Percentiles rank a stretch among this genome's conserved stretches.
Evolutionary conservation across 352 stramenopile genomes (phyloP).

Genomic region (Phytophthora syringae): DNA sequence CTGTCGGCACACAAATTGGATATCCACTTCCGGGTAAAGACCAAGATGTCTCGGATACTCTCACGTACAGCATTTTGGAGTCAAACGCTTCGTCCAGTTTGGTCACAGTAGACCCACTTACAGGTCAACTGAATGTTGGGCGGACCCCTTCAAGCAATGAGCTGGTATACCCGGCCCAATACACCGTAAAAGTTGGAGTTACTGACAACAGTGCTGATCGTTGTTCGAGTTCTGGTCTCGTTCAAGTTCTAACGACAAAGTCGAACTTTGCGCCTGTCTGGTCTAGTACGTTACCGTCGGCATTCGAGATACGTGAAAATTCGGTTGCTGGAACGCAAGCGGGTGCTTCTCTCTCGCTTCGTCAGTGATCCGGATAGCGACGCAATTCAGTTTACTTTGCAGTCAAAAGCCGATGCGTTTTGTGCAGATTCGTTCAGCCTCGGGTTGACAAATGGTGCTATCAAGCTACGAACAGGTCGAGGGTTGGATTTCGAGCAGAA

Average conservation of each 20-base stretch:
- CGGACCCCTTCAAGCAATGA: constrained; percentile 33
- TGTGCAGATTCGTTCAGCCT: constrained; percentile 63
- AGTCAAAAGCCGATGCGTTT: constrained; percentile 55
- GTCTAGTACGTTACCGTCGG: constrained; percentile 27
- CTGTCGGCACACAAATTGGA: constrained; percentile 40
- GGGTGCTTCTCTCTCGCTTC: constrained; percentile 30
- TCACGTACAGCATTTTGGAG: constrained; percentile 46
- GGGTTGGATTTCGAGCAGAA: constrained; percentile 51
- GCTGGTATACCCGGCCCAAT: constrained; percentile 44
- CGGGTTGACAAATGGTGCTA: constrained; percentile 23
- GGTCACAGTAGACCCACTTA: constrained; percentile 49
- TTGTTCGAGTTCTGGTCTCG: constrained; percentile 29
- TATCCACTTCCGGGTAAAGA: constrained; percentile 62
- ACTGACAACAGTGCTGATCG: constrained; percentile 44
- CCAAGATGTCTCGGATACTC: constrained; percentile 53
- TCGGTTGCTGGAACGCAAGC: constrained; percentile 32
- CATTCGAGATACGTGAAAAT: constrained; percentile 56
- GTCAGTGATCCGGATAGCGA: constrained; percentile 53
- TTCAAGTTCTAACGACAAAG: constrained; percentile 49
- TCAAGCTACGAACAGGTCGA: constrained; percentile 37
- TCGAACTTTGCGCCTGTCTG: constrained; percentile 62
- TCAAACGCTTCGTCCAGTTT: constrained; percentile 39
- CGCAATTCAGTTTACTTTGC: constrained; percentile 50
- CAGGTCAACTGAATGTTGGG: constrained; percentile 53
- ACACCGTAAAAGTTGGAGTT: constrained; percentile 44